A percentile compares a stretch with the other conserved stretches of the same genome.
These are phyloP conservation scores for Suillus weaverae DNA, from an alignment of 768 basidiomycete species.

Conservation along the genomic window DNA sequence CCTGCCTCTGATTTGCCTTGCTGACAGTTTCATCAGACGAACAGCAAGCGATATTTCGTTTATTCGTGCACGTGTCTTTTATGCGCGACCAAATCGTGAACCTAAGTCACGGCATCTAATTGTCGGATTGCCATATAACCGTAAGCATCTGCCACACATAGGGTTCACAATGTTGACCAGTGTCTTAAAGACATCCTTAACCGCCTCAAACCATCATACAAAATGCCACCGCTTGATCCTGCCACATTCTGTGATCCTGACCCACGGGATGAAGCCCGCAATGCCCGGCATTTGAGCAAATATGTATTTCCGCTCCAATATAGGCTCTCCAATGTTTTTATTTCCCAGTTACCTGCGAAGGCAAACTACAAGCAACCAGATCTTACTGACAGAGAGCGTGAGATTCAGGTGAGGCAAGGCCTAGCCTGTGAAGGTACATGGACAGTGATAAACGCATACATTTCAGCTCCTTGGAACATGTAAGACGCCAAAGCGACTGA, in stretches of 20 bases:
- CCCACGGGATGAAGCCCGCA: slow-evolving; percentile 43
- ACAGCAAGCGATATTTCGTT: slow-evolving; percentile 54
- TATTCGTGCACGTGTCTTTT: slow-evolving; percentile 62
- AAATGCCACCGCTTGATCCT: slow-evolving; percentile 23
- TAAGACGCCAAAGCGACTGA: slow-evolving; percentile 78
- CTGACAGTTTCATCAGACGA: slow-evolving; percentile 29
- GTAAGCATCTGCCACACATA: slow-evolving; percentile 40
- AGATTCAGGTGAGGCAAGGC: slow-evolving; percentile 57
- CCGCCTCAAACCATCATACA: slow-evolving; percentile 47
- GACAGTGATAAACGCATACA: neutral
- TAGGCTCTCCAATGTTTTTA: slow-evolving; percentile 62
- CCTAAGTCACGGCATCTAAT: slow-evolving; percentile 49
- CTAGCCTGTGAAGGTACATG: neutral
- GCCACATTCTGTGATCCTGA: slow-evolving; percentile 44
- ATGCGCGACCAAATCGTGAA: slow-evolving; percentile 57
- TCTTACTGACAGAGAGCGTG: slow-evolving; percentile 61
- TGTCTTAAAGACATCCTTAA: slow-evolving; percentile 61
- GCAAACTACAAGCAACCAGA: slow-evolving; percentile 43
- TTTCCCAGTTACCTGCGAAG: slow-evolving; percentile 19
- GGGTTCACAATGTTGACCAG: neutral
- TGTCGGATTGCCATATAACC: slow-evolving; percentile 67
- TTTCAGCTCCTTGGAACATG: slow-evolving; percentile 41
- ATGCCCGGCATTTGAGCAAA: slow-evolving; percentile 69
- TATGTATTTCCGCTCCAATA: slow-evolving; percentile 86
- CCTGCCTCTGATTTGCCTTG: neutral